Conservation (phyloP, 2,329 filamentous ascomycete genomes). For the Sporothrix globosa region DNA sequence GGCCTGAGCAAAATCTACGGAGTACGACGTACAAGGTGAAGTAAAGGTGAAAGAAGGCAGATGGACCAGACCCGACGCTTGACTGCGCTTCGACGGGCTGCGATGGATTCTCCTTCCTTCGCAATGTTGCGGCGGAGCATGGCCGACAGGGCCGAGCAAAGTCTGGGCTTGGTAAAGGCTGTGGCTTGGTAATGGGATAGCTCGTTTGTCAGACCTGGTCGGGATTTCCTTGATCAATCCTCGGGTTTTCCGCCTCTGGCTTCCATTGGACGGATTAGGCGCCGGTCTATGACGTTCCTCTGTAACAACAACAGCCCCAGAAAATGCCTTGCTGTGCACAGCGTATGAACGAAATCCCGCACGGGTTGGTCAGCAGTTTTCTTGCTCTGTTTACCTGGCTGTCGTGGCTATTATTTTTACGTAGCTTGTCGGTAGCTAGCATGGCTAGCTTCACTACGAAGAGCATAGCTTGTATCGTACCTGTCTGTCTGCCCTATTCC, state of each 20-base stretch:
- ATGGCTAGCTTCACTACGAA: too few relatives aligned
- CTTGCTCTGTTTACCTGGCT: not conserved
- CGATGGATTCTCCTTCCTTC: not conserved
- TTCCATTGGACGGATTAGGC: conserved; percentile 25
- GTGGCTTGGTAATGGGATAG: not conserved
- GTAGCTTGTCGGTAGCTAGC: too few relatives aligned
- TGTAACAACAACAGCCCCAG: not conserved
- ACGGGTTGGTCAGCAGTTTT: not conserved
- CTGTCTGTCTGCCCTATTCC: conserved; percentile 3
- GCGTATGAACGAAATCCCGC: not conserved
- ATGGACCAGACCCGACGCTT: too few relatives aligned
- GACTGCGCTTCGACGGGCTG: too few relatives aligned
- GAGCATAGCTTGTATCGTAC: not conserved
- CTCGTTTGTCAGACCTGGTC: not conserved
- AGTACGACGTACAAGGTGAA: not conserved
- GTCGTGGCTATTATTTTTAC: not conserved
- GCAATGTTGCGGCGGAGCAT: not conserved
- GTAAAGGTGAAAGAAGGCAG: not conserved
- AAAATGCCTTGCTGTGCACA: too few relatives aligned
- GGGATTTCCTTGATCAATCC: not conserved
- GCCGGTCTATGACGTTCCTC: not conserved
- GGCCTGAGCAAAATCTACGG: not conserved
- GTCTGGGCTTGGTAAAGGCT: too few relatives aligned
- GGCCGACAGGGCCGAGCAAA: not conserved
- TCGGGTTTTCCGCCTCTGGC: not conserved